Conservation (phyloP, 2,329 filamentous ascomycete species). For the Immersiporthe knoxdaviesiana region DNA sequence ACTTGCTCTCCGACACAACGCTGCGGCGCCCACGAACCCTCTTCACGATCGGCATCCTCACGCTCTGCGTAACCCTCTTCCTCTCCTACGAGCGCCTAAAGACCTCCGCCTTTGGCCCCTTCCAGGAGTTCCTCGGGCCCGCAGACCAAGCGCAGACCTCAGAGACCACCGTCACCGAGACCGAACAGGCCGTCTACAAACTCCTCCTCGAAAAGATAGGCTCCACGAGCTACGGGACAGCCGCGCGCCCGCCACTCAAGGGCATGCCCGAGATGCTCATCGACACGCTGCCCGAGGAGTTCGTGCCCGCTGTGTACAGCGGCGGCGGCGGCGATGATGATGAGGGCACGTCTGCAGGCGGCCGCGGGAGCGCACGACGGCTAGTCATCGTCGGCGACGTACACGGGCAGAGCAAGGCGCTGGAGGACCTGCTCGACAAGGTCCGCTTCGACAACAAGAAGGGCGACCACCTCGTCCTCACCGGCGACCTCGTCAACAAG, state of each 20-base stretch:
- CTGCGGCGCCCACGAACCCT: slow-evolving; percentile 38
- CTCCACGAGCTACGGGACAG: slow-evolving; percentile 47
- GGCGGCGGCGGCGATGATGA: background rate
- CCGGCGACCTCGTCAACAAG: slow-evolving; percentile 82
- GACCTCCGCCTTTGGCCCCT: slow-evolving; percentile 32
- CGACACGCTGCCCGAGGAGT: slow-evolving; percentile 37
- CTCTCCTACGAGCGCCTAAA: slow-evolving; percentile 41
- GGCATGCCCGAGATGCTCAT: slow-evolving; percentile 35
- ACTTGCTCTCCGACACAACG: slow-evolving; percentile 20
- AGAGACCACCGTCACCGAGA: slow-evolving; percentile 7
- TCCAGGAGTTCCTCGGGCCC: slow-evolving; percentile 17
- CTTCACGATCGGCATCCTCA: slow-evolving; percentile 39
- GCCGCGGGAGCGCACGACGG: slow-evolving; percentile 47
- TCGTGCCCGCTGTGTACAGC: slow-evolving; percentile 31
- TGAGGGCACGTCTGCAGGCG: slow-evolving; percentile 22
- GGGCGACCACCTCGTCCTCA: slow-evolving; percentile 74
- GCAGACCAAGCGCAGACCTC: slow-evolving; percentile 12
- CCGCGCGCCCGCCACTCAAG: slow-evolving; percentile 44
- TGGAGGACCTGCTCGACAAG: slow-evolving; percentile 68
- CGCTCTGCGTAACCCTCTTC: slow-evolving; percentile 38
- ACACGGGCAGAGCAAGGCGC: slow-evolving; percentile 78
- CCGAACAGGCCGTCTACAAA: slow-evolving; percentile 14
- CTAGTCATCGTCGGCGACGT: slow-evolving; percentile 89
- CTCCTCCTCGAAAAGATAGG: slow-evolving; percentile 17
- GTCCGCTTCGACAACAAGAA: slow-evolving; percentile 60